phyloP scores from a whole-genome alignment of 441 rosid genomes.

The Pelargonium citronellum region DNA sequence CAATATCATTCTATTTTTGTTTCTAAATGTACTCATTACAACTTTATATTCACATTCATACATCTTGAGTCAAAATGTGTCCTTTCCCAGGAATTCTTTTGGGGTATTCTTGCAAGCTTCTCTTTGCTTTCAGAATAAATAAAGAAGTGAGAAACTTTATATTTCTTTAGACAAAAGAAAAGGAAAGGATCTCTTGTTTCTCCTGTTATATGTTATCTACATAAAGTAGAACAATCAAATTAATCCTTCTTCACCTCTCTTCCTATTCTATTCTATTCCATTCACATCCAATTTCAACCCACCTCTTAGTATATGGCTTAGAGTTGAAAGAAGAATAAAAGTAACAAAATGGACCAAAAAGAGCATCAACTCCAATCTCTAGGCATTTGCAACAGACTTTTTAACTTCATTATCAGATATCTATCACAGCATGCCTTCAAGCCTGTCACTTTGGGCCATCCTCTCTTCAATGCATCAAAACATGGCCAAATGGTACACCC shows the following conservation, averaged over 20 bases:
- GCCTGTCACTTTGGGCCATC: not conserved
- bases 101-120: not conserved
- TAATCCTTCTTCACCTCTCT: not conserved
- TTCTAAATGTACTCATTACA: too few relatives aligned
- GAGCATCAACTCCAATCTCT: slow-evolving; percentile 4
- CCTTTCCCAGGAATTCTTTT: not conserved
- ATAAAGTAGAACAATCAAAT: not conserved
- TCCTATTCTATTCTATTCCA: not conserved
- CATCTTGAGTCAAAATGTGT: not conserved
- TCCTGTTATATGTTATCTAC: too few relatives aligned
- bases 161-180: not conserved
- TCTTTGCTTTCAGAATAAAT: slow-evolving; percentile 2
- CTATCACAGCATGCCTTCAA: not conserved
- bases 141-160: slow-evolving; percentile 1
- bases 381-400: slow-evolving; percentile 5
- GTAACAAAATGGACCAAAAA: not conserved
- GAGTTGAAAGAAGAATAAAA: not conserved
- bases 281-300: slow-evolving; percentile 4
- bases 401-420: not conserved
- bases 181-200: not conserved
- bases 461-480: not conserved
- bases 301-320: not conserved
- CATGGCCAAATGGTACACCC: slow-evolving; percentile 3
- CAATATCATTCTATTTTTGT: too few relatives aligned
- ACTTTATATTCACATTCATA: not conserved